phyloP scores from a whole-genome alignment of 225 moss, liverwort and hornwort genomes.

The Asterella californica region DNA sequence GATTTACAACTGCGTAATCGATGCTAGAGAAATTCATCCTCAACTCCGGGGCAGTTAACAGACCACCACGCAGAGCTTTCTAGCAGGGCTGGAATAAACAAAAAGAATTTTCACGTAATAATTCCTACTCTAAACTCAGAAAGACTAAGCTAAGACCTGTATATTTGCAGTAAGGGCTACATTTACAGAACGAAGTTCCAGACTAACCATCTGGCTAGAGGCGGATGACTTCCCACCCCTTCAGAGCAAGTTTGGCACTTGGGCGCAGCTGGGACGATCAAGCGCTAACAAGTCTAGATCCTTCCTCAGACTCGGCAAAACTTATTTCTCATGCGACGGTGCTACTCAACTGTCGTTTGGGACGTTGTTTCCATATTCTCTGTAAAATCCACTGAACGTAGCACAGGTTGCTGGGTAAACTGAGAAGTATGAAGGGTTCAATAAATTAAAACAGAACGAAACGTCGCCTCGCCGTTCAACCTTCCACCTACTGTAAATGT shows the following conservation, averaged over 20 bases:
- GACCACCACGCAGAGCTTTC: neutral
- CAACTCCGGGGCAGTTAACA: slow-evolving; percentile 7
- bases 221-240: neutral
- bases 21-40: neutral
- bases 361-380: neutral
- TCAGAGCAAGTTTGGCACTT: neutral
- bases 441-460: neutral
- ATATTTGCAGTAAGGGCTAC: neutral
- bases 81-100: neutral
- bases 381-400: neutral
- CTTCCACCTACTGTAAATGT: neutral
- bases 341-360: neutral
- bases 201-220: neutral
- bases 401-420: neutral
- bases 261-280: neutral
- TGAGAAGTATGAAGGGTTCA: neutral
- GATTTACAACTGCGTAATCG: neutral
- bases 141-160: neutral
- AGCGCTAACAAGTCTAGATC: neutral
- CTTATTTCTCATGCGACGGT: slow-evolving; percentile 5
- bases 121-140: slow-evolving; percentile 6
- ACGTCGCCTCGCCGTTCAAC: slow-evolving; percentile 6
- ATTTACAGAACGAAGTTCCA: slow-evolving; percentile 4
- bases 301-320: neutral
- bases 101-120: neutral